phyloP scores from a whole-genome alignment of 192 early-diverging fungal species.

The Coemansia sp. region DNA sequence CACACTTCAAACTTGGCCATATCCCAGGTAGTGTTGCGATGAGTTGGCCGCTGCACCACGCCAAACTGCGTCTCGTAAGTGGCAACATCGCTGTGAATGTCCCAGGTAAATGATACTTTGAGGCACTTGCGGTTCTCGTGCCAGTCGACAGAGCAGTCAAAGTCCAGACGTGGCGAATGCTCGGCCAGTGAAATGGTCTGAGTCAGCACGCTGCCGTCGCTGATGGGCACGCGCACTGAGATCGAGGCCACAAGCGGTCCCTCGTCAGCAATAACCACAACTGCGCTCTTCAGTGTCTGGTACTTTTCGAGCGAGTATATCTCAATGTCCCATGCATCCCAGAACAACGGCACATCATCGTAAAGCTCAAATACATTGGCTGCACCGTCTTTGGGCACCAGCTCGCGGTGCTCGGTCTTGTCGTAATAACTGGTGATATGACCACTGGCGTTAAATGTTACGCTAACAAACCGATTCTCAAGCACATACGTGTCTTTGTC shows the following conservation, averaged over 20 bases:
- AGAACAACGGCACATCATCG: conserved; percentile 86
- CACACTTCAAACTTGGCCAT: conserved; percentile 92
- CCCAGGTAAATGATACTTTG: conserved; percentile 91
- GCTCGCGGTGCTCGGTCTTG: conserved; percentile 54
- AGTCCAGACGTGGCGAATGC: conserved; percentile 73
- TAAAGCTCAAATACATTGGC: conserved; percentile 76
- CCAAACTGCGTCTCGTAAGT: conserved; percentile 98
- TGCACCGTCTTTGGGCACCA: conserved; percentile 21
- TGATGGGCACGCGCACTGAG: conserved; percentile 63
- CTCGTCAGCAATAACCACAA: conserved; percentile 60
- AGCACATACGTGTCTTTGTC: conserved; percentile 52
- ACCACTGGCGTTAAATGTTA: conserved; percentile 70
- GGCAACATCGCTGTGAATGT: conserved; percentile 77
- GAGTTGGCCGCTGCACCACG: conserved; percentile 86
- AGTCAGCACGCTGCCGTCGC: conserved; percentile 63
- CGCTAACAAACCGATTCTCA: conserved; percentile 72
- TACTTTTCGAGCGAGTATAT: conserved; percentile 91
- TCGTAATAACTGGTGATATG: conserved; percentile 71
- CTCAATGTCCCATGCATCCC: conserved; percentile 90
- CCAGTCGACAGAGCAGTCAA: conserved; percentile 90
- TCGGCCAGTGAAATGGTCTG: conserved; percentile 82
- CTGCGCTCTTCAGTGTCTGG: conserved; percentile 56
- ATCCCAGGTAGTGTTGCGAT: conserved; percentile 93
- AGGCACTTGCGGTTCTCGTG: conserved; percentile 85
- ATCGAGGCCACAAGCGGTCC: conserved; percentile 83